Evolutionary conservation across 1,284 basidiomycete species (phyloP).

Genomic region (Irpex rosettiformis): DNA sequence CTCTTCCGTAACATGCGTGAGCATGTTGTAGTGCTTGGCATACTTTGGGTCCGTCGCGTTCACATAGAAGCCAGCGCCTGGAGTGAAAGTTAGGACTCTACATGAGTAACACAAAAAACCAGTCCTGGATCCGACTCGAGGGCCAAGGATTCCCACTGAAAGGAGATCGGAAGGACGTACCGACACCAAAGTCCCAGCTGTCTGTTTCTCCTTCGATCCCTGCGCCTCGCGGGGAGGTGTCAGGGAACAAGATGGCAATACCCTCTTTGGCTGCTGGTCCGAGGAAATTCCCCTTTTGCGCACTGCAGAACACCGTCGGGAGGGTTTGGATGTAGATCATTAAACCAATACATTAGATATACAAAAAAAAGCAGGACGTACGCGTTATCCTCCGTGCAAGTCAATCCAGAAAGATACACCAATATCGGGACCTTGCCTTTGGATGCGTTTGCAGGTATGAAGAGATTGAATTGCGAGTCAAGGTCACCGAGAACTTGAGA

Average conservation of each 20-base stretch:
- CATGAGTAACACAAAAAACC: not conserved
- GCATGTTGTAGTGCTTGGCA: constrained; percentile 89
- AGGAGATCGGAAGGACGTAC: constrained; percentile 26
- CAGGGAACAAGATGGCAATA: constrained; percentile 93
- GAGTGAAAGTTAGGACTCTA: not conserved
- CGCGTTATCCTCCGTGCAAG: constrained; percentile 97
- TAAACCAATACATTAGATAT: not conserved
- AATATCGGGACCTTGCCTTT: constrained; percentile 74
- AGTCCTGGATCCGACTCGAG: no score
- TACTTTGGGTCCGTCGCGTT: constrained; percentile 83
- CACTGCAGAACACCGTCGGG: constrained; percentile 41
- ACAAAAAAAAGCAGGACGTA: constrained; percentile 29
- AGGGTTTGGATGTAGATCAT: constrained; percentile 2
- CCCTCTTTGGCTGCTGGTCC: constrained; percentile 77
- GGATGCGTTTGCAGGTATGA: constrained; percentile 68
- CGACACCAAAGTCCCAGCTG: constrained; percentile 92
- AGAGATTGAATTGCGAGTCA: constrained; percentile 86
- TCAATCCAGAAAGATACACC: constrained; percentile 89
- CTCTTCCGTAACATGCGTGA: constrained; percentile 79
- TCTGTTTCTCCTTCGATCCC: constrained; percentile 85
- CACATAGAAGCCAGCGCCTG: constrained; percentile 91
- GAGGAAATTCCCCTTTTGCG: constrained; percentile 88
- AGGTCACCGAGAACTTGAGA: constrained; percentile 78
- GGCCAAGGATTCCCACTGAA: no score
- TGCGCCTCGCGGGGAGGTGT: constrained; percentile 93